Conservation (phyloP, 805 yeast species). For the Teunomyces pallodes region DNA sequence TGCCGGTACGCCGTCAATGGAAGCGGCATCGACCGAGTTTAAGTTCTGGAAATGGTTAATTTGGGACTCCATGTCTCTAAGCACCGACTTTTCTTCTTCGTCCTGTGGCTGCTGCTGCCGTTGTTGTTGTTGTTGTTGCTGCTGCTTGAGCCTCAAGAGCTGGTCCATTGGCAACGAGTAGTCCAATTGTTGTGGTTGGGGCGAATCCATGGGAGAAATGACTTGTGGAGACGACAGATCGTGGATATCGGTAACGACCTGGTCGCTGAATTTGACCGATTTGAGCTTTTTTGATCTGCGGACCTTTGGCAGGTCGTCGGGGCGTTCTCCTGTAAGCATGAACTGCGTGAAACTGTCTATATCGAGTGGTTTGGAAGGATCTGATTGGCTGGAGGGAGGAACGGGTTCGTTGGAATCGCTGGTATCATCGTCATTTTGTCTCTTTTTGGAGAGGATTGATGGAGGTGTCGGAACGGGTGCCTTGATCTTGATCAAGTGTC, state of each 20-base stretch:
- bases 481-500: conserved; percentile 48
- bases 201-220: conserved; percentile 19
- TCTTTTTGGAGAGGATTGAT: conserved; percentile 65
- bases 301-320: conserved; percentile 41
- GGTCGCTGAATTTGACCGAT: conserved; percentile 72
- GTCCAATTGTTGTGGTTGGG: conserved; percentile 44
- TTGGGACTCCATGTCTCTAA: conserved; percentile 72
- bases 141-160: conserved; percentile 42
- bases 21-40: conserved; percentile 69
- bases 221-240: conserved; percentile 14
- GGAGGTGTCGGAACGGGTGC: conserved; percentile 79
- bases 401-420: conserved; percentile 14
- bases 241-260: conserved; percentile 49
- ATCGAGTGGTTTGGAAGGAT: conserved; percentile 50
- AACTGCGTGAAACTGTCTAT: conserved; percentile 84
- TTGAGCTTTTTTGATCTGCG: conserved; percentile 47
- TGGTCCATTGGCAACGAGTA: conserved; percentile 77
- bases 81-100: conserved; percentile 67
- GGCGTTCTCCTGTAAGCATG: conserved; percentile 76
- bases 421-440: conserved; percentile 45
- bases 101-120: conserved; percentile 19
- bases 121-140: conserved; percentile 6
- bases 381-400: background rate
- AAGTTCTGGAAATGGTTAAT: conserved; percentile 69
- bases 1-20: conserved; percentile 67